Evolutionary conservation across 78 protist genomes (phyloP), one percentile per base, ranked within the genome.

Genomic region (Speleostelium caveatum): DNA sequence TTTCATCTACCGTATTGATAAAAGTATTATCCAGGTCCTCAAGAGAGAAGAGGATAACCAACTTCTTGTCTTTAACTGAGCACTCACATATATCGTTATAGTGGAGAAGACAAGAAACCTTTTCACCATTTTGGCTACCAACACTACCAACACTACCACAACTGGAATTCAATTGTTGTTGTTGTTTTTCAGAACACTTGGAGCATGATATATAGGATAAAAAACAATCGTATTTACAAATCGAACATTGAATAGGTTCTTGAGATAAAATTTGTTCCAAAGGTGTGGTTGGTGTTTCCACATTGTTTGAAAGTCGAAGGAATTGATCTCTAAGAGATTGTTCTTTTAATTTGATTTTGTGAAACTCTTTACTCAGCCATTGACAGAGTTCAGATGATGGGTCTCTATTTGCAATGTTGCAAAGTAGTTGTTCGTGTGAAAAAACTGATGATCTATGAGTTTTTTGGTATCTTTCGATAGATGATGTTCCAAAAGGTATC

Each of bases 401-500:
- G 24, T 58, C 16, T 41, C 76, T 22, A 68, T 35, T 51, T 1
- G 55, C 89, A 67, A 76, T 75, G 58, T 36, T 45, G 30, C 41
- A 79, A 45, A 92, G 73, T 33, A 92, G 51, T 33, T 78, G 87
- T 12, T 92, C 95, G 17, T 59, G 71, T 0, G 91, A 85, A 19
- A 92, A 92, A 2, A 92, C 95, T 2, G 92, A 65, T 17, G 72
- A 49, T 24, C 89, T 33, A 38, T 68, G 42, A 55, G 75, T 65
- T 26, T 68, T 36, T 53, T 67, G 73, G 86, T 93, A 93, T 38
- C 62, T 42, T 38, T 69, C 77, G 7, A 77, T 41, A 3, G 87
- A 65, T 0, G 53, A 62, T 30, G 49, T 41, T 0, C 97, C 97
- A 67, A 53, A 86, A 8, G 93, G 94, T 0, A 95, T 30, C 97